Conservation (phyloP, 2,329 filamentous ascomycete genomes). For the Arachnomyces sp. region DNA sequence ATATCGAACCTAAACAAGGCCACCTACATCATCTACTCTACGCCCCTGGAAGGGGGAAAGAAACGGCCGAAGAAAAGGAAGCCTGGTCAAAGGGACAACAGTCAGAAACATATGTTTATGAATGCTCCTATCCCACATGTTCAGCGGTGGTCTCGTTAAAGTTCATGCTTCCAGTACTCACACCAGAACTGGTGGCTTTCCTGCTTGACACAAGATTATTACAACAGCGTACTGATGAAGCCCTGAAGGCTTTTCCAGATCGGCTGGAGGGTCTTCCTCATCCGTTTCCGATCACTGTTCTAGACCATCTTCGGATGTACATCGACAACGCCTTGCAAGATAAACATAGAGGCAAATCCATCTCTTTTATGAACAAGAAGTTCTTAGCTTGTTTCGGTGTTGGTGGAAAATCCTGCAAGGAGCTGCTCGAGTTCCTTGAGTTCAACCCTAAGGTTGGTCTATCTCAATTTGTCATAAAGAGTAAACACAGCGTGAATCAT, state of each 20-base stretch:
- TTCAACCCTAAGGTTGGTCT: constrained; percentile 44
- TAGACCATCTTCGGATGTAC: constrained; percentile 53
- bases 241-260: constrained; percentile 44
- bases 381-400: constrained; percentile 57
- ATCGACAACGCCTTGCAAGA: constrained; percentile 51
- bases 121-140: constrained; percentile 54
- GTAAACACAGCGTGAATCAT: background rate
- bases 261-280: constrained; percentile 47
- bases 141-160: constrained; percentile 46
- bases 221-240: constrained; percentile 46
- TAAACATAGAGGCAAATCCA: constrained; percentile 43
- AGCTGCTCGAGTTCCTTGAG: constrained; percentile 50
- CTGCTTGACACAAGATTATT: constrained; percentile 50
- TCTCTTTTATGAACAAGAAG: constrained; percentile 55
- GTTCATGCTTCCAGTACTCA: constrained; percentile 47
- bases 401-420: constrained; percentile 47
- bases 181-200: constrained; percentile 39
- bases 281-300: constrained; percentile 47
- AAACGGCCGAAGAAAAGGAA: constrained; percentile 14
- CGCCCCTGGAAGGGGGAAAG: constrained; percentile 26
- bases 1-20: constrained; percentile 38
- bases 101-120: constrained; percentile 45
- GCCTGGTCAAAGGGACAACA: constrained; percentile 24
- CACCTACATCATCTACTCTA: constrained; percentile 58
- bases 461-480: constrained; percentile 7